Evolutionary conservation across 345 rosid genomes (phyloP), one percentile per base, ranked within the genome.

Genomic region (Syzygium aromaticum): DNA sequence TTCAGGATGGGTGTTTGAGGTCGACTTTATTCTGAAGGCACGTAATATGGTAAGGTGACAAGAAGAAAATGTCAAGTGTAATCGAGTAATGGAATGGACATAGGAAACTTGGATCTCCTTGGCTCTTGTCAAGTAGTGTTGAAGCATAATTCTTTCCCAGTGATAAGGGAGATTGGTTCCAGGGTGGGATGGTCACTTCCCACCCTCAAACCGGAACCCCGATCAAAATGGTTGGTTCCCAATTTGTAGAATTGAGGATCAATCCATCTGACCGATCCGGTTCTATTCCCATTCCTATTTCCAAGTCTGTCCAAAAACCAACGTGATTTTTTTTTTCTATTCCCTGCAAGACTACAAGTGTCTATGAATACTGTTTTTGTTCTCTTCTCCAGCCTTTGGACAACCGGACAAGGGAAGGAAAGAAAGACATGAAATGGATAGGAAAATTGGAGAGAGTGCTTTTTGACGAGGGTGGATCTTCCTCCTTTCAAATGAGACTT

Each of bases 261-360:
- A 25, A 11, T 28, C 11, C n/a, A 57, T 14, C 3, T 0, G 14
- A 25, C 12, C 2, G 64, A 25, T 11, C 1, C 0, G 30, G 11
- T 43, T 43, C 7, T 9, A 0, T 11, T 59, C 3, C 11, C 3
- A 0, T 11, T 5, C 46, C 46, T 2, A 1, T 14, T 59, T 59
- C 30, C 5, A 4, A 11, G 27, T 59, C 14, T 7, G 30, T 6
- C 64, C 27, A 59, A 11, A 3, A 57, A 56, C 27, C 0, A 12
- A 22, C 11, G 13, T 56, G 61, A 53, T 53, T 54, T 54, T 54
- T 7, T 53, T 19, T 54, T 7, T 19, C 22, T 53, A 54, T 54
- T 54, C 57, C 61, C 27, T 22, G n/a, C 12, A 56, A 23, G 11
- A 22, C 27, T 56, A 9, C n/a, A 56, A 25, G 61, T 56, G 13